Evolutionary conservation across 768 basidiomycete species (phyloP).

Genomic region (Glaciozyma martinii): DNA sequence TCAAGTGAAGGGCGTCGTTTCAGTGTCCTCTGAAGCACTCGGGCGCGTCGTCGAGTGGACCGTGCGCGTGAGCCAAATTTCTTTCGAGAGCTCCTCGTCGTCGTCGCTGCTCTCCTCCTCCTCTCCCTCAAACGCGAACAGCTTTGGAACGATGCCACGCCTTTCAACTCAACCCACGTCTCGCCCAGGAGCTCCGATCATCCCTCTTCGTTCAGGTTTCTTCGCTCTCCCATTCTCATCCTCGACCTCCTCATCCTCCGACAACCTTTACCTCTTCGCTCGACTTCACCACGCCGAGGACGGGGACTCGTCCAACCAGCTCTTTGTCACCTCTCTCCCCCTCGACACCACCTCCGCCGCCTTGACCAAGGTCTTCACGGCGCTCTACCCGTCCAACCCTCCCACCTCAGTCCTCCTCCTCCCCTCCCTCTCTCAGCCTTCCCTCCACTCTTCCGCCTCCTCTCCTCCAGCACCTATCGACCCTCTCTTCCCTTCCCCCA

Average conservation of each 20-base stretch:
- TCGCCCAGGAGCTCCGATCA: neutral
- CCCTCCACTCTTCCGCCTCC: neutral
- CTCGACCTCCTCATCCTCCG: neutral
- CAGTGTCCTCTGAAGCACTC: no score
- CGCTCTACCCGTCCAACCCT: slow-evolving; percentile 2
- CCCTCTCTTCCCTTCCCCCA: neutral
- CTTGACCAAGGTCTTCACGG: slow-evolving; percentile 4
- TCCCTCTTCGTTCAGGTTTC: slow-evolving; percentile 21
- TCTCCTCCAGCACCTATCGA: neutral
- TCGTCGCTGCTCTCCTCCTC: neutral
- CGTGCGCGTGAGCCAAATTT: neutral
- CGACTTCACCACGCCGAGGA: slow-evolving; percentile 14
- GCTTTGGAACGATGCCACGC: no score
- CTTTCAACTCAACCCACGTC: slow-evolving; percentile 10
- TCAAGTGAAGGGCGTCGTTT: no score
- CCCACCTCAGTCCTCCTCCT: neutral
- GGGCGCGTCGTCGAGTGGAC: no score
- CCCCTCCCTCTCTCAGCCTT: neutral
- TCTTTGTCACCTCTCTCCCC: slow-evolving; percentile 25
- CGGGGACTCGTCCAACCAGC: neutral
- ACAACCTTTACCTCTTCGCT: slow-evolving; percentile 5
- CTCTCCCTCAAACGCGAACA: neutral
- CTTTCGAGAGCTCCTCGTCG: neutral
- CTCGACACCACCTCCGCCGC: slow-evolving; percentile 10
- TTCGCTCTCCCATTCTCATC: slow-evolving; percentile 19